Conservation (phyloP, 768 basidiomycete genomes). For the Gloeopeniophorella convolvens region DNA sequence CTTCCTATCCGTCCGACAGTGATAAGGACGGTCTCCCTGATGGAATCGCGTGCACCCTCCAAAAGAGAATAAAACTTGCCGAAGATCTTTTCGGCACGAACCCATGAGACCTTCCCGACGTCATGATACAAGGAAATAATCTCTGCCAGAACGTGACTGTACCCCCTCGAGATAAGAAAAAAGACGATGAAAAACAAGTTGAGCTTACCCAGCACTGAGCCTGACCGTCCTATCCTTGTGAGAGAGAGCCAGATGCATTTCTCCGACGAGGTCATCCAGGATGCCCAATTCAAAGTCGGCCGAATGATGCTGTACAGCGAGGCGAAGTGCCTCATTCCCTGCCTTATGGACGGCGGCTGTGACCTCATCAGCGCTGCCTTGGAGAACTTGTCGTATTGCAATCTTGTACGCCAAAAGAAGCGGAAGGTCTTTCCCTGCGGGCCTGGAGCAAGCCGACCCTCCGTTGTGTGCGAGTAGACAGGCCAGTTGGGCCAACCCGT, state of each 20-base stretch:
- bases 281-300: slow-evolving; percentile 19
- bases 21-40: slow-evolving; percentile 60
- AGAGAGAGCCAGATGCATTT: not conserved
- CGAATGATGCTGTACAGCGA: slow-evolving; percentile 39
- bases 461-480: slow-evolving; percentile 12
- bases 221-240: slow-evolving; percentile 18
- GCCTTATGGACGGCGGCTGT: slow-evolving; percentile 40
- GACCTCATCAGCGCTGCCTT: slow-evolving; percentile 42
- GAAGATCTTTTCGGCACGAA: slow-evolving; percentile 16
- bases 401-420: slow-evolving; percentile 31
- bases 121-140: slow-evolving; percentile 17
- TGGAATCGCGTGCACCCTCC: slow-evolving; percentile 28
- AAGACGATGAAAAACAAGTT: not conserved
- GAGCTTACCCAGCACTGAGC: slow-evolving; percentile 19
- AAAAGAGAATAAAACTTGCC: slow-evolving; percentile 19
- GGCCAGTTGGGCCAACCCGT: slow-evolving; percentile 9
- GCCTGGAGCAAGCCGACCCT: slow-evolving; percentile 13
- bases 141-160: slow-evolving; percentile 18
- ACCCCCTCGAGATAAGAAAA: not conserved
- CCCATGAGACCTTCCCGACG: slow-evolving; percentile 10
- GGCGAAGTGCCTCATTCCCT: slow-evolving; percentile 36
- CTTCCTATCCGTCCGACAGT: slow-evolving; percentile 50
- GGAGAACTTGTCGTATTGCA: slow-evolving; percentile 37
- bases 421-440: slow-evolving; percentile 8
- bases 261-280: slow-evolving; percentile 4